Conservation (phyloP, 257 asterid species). For the Solanum habrochaites region DNA sequence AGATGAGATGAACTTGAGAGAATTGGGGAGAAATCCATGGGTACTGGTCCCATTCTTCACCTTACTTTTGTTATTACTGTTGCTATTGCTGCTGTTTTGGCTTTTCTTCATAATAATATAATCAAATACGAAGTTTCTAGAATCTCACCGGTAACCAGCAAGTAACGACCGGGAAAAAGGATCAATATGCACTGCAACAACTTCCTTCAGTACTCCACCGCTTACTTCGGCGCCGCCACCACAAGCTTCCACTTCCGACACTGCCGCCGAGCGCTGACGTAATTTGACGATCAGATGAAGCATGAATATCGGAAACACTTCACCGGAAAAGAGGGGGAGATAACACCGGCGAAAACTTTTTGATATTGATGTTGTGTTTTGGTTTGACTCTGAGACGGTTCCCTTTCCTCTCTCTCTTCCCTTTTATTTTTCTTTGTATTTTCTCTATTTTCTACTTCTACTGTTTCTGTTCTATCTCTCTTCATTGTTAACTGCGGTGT, state of each 20-base stretch:
- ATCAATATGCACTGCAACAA: not conserved
- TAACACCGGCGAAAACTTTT: constrained; percentile 6
- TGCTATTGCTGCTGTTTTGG: constrained; percentile 9
- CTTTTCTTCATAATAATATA: constrained; percentile 41
- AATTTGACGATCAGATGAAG: constrained; percentile 10
- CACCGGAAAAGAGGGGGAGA: not conserved
- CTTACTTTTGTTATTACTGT: not conserved
- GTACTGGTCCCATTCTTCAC: constrained; percentile 15
- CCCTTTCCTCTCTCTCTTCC: not conserved
- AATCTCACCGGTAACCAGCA: constrained; percentile 2
- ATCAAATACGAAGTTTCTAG: not conserved
- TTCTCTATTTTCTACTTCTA: not conserved
- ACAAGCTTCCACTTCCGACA: constrained; percentile 1
- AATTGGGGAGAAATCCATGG: constrained; percentile 30
- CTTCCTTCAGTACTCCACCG: not conserved
- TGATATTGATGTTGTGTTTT: constrained; percentile 1
- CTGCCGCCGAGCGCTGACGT: constrained; percentile 17
- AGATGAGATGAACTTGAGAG: constrained; percentile 38
- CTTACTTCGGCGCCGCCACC: constrained; percentile 5
- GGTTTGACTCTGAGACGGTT: constrained; percentile 33
- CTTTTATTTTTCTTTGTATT: not conserved
- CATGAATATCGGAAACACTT: constrained; percentile 8
- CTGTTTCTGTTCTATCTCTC: not conserved
- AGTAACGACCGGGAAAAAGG: constrained; percentile 1
- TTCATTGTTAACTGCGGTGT: constrained; percentile 8